These are phyloP conservation scores for Microglena sp. DNA, from an alignment of 139 green algal genomes.

Conservation along the genomic window DNA sequence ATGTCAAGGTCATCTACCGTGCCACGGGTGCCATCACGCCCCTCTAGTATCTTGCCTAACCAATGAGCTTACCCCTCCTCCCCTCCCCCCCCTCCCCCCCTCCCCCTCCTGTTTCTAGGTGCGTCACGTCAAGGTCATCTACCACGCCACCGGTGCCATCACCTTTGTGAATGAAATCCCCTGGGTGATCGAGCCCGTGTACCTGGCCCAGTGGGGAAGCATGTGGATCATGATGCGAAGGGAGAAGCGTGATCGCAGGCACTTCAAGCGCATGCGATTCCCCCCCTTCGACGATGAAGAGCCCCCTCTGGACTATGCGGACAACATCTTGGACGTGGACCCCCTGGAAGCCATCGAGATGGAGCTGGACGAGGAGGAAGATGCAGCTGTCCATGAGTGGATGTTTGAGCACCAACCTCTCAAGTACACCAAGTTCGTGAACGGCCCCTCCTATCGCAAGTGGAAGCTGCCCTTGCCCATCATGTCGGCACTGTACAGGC, in stretches of 20 bases:
- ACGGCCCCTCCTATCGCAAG: constrained; percentile 83
- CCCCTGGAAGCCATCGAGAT: constrained; percentile 95
- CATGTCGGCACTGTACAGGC: constrained; percentile 89
- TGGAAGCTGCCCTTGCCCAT: constrained; percentile 94
- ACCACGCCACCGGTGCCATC: constrained; percentile 98
- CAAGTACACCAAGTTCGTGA: constrained; percentile 79
- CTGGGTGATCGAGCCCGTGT: constrained; percentile 94
- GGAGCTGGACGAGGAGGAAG: constrained; percentile 95
- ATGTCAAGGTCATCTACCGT: constrained; percentile 96
- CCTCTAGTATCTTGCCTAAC: no score
- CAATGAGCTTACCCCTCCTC: no score
- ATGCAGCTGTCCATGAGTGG: constrained; percentile 62
- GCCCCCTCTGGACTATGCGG: constrained; percentile 96
- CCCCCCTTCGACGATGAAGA: constrained; percentile 99
- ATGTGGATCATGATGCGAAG: constrained; percentile 99
- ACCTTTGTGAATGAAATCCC: constrained; percentile 98
- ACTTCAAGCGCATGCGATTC: constrained; percentile 99
- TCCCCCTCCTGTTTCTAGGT: constrained; percentile 51
- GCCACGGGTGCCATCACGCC: no score
- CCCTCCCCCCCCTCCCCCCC: no score
- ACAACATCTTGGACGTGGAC: constrained; percentile 89
- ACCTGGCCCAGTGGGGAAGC: constrained; percentile 94
- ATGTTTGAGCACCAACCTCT: constrained; percentile 95
- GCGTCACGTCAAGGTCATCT: constrained; percentile 90
- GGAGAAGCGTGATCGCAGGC: constrained; percentile 95